A percentile compares a stretch with the other conserved stretches of the same genome.
phyloP scores from a whole-genome alignment of 2,329 filamentous ascomycete genomes.

The Biscogniauxia marginata region DNA sequence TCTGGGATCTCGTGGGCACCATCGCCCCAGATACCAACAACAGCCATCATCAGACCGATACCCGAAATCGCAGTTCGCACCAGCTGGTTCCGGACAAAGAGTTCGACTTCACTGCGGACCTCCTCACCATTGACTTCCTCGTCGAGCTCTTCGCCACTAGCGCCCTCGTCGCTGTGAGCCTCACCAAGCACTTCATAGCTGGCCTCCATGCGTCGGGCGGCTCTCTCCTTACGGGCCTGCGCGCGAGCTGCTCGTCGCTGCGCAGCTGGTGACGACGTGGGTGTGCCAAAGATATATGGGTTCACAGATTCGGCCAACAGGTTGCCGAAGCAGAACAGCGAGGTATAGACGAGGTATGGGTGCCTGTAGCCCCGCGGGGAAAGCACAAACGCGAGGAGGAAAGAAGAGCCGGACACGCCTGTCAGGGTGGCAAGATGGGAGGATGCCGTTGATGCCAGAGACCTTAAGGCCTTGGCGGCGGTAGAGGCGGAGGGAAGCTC shows the following conservation, averaged over 20 bases:
- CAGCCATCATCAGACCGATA: slow-evolving; percentile 58
- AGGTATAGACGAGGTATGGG: slow-evolving; percentile 87
- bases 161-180: slow-evolving; percentile 50
- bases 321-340: slow-evolving; percentile 64
- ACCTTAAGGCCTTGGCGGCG: slow-evolving; percentile 68
- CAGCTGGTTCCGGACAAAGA: slow-evolving; percentile 52
- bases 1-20: slow-evolving; percentile 37
- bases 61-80: slow-evolving; percentile 54
- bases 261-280: slow-evolving; percentile 24
- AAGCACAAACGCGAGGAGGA: slow-evolving; percentile 74
- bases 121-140: slow-evolving; percentile 60
- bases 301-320: slow-evolving; percentile 51
- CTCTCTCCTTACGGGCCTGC: slow-evolving; percentile 30
- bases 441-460: slow-evolving; percentile 62
- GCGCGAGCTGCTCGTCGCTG: slow-evolving; percentile 31
- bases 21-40: slow-evolving; percentile 67
- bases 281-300: slow-evolving; percentile 39
- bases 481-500: slow-evolving; percentile 73
- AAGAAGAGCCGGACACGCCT: slow-evolving; percentile 65
- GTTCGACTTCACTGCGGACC: slow-evolving; percentile 55
- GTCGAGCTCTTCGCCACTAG: slow-evolving; percentile 43
- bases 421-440: slow-evolving; percentile 67
- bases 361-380: slow-evolving; percentile 75
- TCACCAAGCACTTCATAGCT: slow-evolving; percentile 68
- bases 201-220: slow-evolving; percentile 57